Conservation (phyloP, 768 basidiomycete species). For the Saitozyma sp. region DNA sequence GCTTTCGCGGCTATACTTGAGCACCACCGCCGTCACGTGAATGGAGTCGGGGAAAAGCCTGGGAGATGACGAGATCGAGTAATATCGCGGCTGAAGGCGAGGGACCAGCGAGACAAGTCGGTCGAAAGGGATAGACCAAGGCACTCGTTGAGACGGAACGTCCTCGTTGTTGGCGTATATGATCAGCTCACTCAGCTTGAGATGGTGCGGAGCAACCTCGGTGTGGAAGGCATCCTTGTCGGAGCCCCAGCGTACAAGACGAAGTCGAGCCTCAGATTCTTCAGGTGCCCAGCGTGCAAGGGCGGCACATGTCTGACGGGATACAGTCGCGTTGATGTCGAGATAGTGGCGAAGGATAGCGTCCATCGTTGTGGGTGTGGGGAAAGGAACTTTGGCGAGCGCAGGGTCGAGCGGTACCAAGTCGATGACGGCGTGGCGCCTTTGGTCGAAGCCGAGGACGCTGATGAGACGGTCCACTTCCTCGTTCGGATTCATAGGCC, state of each 20-base stretch:
- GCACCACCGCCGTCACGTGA: slow-evolving; percentile 91
- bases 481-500: slow-evolving; percentile 89
- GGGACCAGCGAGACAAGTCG: slow-evolving; percentile 82
- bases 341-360: slow-evolving; percentile 95
- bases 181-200: slow-evolving; percentile 89
- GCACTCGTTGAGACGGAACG: background rate
- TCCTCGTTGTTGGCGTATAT: background rate
- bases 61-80: slow-evolving; percentile 96
- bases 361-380: slow-evolving; percentile 89
- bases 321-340: slow-evolving; percentile 72
- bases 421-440: slow-evolving; percentile 77
- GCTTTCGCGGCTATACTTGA: slow-evolving; percentile 70
- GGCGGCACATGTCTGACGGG: slow-evolving; percentile 86
- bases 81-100: slow-evolving; percentile 93
- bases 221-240: slow-evolving; percentile 83
- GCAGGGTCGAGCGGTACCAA: slow-evolving; percentile 98
- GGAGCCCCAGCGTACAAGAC: slow-evolving; percentile 71
- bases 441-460: slow-evolving; percentile 74
- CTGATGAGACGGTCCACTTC: slow-evolving; percentile 87
- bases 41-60: slow-evolving; percentile 82
- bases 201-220: slow-evolving; percentile 69
- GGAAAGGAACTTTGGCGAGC: slow-evolving; percentile 98
- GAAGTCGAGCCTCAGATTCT: slow-evolving; percentile 66
- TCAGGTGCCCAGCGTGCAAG: slow-evolving; percentile 85
- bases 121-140: background rate